These are phyloP conservation scores for Raddia distichophylla DNA, from an alignment of 176 grass and related monocot species.

Conservation along the genomic window DNA sequence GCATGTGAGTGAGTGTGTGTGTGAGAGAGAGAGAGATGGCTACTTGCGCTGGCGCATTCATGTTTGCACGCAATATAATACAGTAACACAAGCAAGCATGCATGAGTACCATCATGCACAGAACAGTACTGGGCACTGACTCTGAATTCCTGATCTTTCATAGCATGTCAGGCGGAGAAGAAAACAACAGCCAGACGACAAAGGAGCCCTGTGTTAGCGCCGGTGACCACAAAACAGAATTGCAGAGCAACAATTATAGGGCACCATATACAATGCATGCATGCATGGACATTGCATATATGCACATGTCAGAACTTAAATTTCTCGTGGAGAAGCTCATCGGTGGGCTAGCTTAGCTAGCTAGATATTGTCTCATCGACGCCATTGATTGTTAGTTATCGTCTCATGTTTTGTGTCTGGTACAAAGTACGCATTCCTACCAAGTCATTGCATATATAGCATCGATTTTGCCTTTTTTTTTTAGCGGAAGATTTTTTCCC, in stretches of 20 bases:
- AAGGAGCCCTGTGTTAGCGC: constrained; percentile 33
- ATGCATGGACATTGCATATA: constrained; percentile 22
- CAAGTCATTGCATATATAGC: not conserved
- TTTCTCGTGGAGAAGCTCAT: constrained; percentile 42
- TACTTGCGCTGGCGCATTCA: not conserved
- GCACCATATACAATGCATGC: constrained; percentile 17
- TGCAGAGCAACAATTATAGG: constrained; percentile 40
- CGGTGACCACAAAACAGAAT: constrained; percentile 48
- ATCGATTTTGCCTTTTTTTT: not conserved
- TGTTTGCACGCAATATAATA: constrained; percentile 2
- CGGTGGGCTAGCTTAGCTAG: not conserved
- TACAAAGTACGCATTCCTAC: not conserved
- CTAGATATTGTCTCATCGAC: not conserved
- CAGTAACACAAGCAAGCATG: not conserved
- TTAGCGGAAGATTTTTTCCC: too few relatives aligned
- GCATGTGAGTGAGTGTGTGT: not conserved
- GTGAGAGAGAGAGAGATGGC: not conserved
- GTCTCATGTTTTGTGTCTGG: not conserved
- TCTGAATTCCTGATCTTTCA: constrained; percentile 20
- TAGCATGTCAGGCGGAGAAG: constrained; percentile 48
- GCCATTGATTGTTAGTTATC: not conserved
- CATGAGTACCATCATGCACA: not conserved
- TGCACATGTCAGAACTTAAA: constrained; percentile 54
- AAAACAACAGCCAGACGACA: constrained; percentile 60
- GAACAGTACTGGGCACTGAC: constrained; percentile 6